Evolutionary conservation across 2,329 filamentous ascomycete species (phyloP), one percentile per base, ranked within the genome.

Genomic region (Ustulina deusta): DNA sequence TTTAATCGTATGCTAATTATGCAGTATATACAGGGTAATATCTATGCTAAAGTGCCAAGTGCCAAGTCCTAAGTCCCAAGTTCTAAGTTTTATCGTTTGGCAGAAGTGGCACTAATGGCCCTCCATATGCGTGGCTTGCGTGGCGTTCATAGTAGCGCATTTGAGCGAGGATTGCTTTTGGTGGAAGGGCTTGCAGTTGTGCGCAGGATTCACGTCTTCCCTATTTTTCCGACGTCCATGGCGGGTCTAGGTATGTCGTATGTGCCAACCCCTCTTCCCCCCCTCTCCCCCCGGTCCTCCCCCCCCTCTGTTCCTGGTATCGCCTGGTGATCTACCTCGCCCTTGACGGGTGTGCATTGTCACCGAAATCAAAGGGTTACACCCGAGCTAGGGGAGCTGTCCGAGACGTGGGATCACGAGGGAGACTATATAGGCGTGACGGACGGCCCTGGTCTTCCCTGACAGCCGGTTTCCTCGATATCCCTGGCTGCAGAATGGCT

Each of bases 121-220:
- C n/a, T n/a, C n/a, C n/a, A n/a, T 36, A 15, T 15, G 44, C 20
- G 44, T 48, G 44, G 44, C 44, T 51, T 17, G 48, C n/a, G 51
- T 46, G 51, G 60, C 51, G 32, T 48, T 36, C 10, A 13, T 32
- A 25, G 36, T 22, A 3, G 10, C 48, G 58, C 25, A 9, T 40
- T 13, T 40, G 36, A 49, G 13, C 15, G 20, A 51, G 25, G 2
- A 38, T 65, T 65, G 55, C 63, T 65, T 65, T 65, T 65, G 63
- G 48, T 48, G 22, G 49, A 65, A 55, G 15, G 58, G 36, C 48
- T 51, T 60, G 42, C 42, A 48, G 38, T 22, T 25, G 11, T n/a
- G 17, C 36, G n/a, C 22, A n/a, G 52, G 46, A 52, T 58, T 40
- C 25, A 58, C 22, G 42, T 38, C 42, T 62, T 60, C 48, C 48